Conservation (phyloP, 345 rosid species). For the Erodium maritimum region DNA sequence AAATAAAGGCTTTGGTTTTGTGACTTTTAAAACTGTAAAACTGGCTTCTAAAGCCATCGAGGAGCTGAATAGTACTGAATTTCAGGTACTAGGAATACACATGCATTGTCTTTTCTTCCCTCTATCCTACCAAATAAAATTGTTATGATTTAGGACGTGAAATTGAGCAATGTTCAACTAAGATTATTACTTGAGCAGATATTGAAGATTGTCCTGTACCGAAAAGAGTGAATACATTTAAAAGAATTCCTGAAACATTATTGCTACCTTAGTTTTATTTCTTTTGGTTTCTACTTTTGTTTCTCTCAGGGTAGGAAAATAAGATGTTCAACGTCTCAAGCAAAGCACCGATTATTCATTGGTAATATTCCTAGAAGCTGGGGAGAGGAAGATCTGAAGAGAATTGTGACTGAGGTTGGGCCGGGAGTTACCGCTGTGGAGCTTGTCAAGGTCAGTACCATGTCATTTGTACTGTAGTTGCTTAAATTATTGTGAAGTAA, state of each 20-base stretch:
- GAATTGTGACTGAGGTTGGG: slow-evolving; percentile 47
- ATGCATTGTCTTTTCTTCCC: not conserved
- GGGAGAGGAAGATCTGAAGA: slow-evolving; percentile 58
- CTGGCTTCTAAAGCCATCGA: slow-evolving; percentile 76
- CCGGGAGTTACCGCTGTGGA: slow-evolving; percentile 71
- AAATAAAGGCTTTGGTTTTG: slow-evolving; percentile 78
- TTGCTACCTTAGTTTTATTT: not conserved
- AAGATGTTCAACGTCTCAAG: slow-evolving; percentile 76
- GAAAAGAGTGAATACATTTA: too few species aligned
- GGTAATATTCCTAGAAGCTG: slow-evolving; percentile 81
- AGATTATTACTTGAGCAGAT: too few species aligned
- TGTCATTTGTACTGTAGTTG: not conserved
- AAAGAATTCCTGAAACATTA: not conserved
- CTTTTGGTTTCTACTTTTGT: slow-evolving; percentile 1
- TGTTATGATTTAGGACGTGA: not conserved
- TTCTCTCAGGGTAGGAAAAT: slow-evolving; percentile 54
- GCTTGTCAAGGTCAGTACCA: slow-evolving; percentile 58
- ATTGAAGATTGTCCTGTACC: too few species aligned
- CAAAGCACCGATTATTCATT: slow-evolving; percentile 72
- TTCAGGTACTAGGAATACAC: slow-evolving; percentile 34
- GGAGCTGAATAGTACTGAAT: slow-evolving; percentile 51
- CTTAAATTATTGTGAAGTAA: not conserved
- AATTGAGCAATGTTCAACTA: too few species aligned
- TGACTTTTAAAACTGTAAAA: slow-evolving; percentile 64
- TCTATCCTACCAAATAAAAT: not conserved